Conservation (phyloP, 73 alveolate genomes). For the Paramecium biaurelia region DNA sequence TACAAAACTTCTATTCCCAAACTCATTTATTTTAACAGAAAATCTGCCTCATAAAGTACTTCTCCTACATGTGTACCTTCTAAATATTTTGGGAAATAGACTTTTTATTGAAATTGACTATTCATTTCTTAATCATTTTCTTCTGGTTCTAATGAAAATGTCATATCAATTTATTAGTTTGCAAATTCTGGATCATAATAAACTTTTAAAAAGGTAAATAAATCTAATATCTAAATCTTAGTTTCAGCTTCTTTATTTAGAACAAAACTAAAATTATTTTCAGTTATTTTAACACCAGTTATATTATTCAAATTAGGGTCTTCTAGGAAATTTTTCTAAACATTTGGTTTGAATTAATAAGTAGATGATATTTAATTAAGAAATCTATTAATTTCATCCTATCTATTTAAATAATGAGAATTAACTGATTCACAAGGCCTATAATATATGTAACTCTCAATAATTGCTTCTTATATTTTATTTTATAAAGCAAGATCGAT, state of each 20-base stretch:
- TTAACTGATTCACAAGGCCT: not conserved
- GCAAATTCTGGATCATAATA: not conserved
- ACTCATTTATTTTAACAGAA: not conserved
- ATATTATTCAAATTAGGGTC: not conserved
- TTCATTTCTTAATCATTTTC: not conserved
- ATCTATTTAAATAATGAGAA: not conserved
- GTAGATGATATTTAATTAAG: not conserved
- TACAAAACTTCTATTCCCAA: not conserved
- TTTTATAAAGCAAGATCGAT: not conserved
- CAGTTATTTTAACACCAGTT: not conserved
- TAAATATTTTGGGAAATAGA: not conserved
- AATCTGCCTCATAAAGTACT: not conserved
- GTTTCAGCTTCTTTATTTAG: not conserved
- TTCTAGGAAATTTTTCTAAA: not conserved
- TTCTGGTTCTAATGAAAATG: not conserved
- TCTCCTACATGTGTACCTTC: not conserved
- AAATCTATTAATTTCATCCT: not conserved
- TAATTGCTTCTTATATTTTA: not conserved
- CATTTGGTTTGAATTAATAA: not conserved
- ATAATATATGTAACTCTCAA: not conserved
- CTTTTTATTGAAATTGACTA: not conserved
- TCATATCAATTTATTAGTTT: not conserved
- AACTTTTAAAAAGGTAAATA: not conserved
- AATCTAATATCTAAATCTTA: not conserved
- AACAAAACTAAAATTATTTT: not conserved